Base-by-base conservation (phyloP, 768 basidiomycete genomes). In the Dentipellis sp. region DNA sequence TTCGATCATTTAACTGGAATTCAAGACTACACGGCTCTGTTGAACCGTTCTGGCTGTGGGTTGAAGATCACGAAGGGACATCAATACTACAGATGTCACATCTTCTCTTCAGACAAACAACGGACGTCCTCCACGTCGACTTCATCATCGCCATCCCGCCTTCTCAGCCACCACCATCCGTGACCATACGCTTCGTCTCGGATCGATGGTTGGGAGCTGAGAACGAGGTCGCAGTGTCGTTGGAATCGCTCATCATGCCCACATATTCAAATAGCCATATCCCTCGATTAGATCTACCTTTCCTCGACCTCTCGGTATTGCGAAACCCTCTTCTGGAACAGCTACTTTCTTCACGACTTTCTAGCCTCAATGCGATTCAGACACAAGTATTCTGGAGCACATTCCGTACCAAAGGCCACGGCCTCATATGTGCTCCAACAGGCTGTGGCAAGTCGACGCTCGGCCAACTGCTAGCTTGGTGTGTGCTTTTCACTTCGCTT, bases 1-100 rank as follows among this genome's bases (percentile, higher is more conserved):
- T 71, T 14, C 81, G 82, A 22, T 70, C 77, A 7, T 99, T 97
- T 69, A 78, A 78, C 12, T 98, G 97, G 95, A 87, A 75, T 61
- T 63, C 72, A 22, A 88, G 81, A 67, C 63, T 85, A 2, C 94
- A 97, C 63, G 88, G 87, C 0, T 74, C 72, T 10, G 73, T 75
- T 1, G 92, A 98, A 68, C 87, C 91, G 1, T 97, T 97, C 71
- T 97, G 91, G 86, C 69, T 99, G 34, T 98, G 97, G 97, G 73
- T 97, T 2, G 94, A 98, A 71, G 92, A 94, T 64, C 77, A 85
- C 38, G 79, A 86, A 36, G 86, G 83, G n/a, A 60, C 78, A n/a
- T 78, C 78, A 38, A 94, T 98, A 63, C 78, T 94, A 10, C 94
- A 95, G 65, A 77, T 88, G 53, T 74, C 83, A 0, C 83, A 88